phyloP scores from a whole-genome alignment of 306 rosid species.

The Hylodesmum podocarpum region DNA sequence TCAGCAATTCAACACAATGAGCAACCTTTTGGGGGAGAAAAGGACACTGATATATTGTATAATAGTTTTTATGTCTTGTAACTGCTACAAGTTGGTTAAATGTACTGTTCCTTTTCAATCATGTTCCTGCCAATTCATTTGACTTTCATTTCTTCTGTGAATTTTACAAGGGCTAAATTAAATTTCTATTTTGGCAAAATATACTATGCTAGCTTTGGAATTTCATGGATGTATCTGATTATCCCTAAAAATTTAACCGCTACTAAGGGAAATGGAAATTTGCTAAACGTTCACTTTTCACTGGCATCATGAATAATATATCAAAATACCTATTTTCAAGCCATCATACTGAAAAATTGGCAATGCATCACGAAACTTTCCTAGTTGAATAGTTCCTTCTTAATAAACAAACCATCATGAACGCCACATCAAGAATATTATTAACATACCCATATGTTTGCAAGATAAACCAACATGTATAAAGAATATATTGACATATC shows the following conservation, averaged over 20 bases:
- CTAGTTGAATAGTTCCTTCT: not conserved
- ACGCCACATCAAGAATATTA: too few relatives aligned
- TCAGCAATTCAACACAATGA: slow-evolving; percentile 19
- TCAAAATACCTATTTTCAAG: not conserved
- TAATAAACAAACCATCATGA: not conserved
- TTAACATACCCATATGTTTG: too few relatives aligned
- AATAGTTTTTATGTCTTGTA: slow-evolving; percentile 25
- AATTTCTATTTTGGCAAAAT: not conserved
- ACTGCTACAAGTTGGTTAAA: slow-evolving; percentile 29
- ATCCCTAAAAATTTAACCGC: not conserved
- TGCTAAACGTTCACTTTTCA: not conserved
- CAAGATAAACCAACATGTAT: not conserved
- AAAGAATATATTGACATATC: not conserved
- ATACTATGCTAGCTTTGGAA: not conserved
- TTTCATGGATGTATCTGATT: not conserved
- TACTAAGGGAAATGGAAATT: not conserved
- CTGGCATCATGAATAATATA: not conserved
- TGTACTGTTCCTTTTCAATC: slow-evolving; percentile 23
- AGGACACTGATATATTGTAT: slow-evolving; percentile 35
- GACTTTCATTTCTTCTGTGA: slow-evolving; percentile 9
- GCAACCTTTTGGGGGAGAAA: slow-evolving; percentile 34
- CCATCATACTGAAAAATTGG: not conserved
- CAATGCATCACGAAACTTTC: not conserved
- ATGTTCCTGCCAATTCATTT: slow-evolving; percentile 4
- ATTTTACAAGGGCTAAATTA: not conserved